These are phyloP conservation scores for Phytophthora palmivora DNA, from an alignment of 352 stramenopile genomes.

Conservation along the genomic window DNA sequence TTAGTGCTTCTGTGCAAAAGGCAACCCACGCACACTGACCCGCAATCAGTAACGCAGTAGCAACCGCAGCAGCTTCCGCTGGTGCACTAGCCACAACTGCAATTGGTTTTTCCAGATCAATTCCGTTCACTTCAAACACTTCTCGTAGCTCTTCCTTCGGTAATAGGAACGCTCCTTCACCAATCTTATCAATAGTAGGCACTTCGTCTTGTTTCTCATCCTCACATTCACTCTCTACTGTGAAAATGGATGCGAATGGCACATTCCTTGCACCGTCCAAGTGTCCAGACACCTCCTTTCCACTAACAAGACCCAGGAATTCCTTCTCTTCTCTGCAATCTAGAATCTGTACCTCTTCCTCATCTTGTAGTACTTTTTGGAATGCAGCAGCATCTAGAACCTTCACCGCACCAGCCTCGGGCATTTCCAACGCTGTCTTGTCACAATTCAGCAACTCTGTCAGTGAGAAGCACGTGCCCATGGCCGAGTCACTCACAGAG, in stretches of 20 bases:
- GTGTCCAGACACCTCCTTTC: conserved; percentile 60
- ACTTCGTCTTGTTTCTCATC: conserved; percentile 42
- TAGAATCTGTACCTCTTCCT: conserved; percentile 49
- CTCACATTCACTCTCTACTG: conserved; percentile 15
- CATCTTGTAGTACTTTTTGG: conserved; percentile 36
- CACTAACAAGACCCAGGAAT: conserved; percentile 55
- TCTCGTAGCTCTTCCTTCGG: conserved; percentile 44
- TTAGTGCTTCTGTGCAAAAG: conserved; percentile 51
- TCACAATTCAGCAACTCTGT: conserved; percentile 53
- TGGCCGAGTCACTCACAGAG: conserved; percentile 31
- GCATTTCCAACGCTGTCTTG: conserved; percentile 38
- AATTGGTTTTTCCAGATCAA: conserved; percentile 48
- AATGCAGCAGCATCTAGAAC: conserved; percentile 36
- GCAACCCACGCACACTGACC: conserved; percentile 44
- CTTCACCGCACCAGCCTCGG: conserved; percentile 25
- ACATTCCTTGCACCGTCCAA: conserved; percentile 57
- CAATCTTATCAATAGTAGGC: conserved; percentile 24
- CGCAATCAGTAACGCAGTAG: conserved; percentile 56
- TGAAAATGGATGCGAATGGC: conserved; percentile 61
- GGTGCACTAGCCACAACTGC: conserved; percentile 54
- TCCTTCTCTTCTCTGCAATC: conserved; percentile 57
- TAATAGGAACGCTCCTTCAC: conserved; percentile 43
- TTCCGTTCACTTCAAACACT: conserved; percentile 48
- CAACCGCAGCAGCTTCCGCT: conserved; percentile 66
- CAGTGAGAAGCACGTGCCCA: conserved; percentile 42